Conservation (phyloP, 805 yeast species). For the Brettanomyces anomalus region DNA sequence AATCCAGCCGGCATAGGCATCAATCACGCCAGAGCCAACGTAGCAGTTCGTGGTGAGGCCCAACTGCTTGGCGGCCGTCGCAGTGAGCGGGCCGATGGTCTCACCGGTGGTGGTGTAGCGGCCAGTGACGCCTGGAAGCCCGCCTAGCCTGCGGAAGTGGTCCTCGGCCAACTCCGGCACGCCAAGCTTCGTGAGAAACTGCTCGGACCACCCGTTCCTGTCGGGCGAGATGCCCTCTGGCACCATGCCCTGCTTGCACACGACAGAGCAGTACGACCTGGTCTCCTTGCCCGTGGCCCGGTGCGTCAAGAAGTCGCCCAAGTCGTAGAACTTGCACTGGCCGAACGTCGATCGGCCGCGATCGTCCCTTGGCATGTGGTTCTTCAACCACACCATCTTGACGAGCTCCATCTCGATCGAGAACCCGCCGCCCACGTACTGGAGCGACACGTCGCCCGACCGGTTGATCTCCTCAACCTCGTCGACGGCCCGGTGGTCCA, state of each 20-base stretch:
- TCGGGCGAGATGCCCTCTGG: constrained; percentile 85
- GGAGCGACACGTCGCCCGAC: constrained; percentile 68
- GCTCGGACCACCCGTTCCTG: constrained; percentile 87
- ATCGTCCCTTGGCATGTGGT: constrained; percentile 54
- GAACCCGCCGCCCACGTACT: constrained; percentile 96
- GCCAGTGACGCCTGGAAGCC: constrained; percentile 67
- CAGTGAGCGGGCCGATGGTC: constrained; percentile 63
- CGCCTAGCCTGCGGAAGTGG: constrained; percentile 75
- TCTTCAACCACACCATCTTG: constrained; percentile 92
- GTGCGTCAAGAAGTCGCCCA: constrained; percentile 86
- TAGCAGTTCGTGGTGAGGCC: constrained; percentile 74
- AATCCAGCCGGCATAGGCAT: constrained; percentile 98
- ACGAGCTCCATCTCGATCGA: constrained; percentile 98
- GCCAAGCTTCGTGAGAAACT: constrained; percentile 60
- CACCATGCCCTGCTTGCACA: constrained; percentile 91
- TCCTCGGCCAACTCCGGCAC: constrained; percentile 71
- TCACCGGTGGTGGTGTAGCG: constrained; percentile 83
- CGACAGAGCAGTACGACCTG: constrained; percentile 82
- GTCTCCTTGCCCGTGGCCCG: constrained; percentile 84
- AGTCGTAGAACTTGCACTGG: constrained; percentile 75
- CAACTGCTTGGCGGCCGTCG: constrained; percentile 64
- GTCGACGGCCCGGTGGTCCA: constrained; percentile 90
- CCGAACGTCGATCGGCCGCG: constrained; percentile 34
- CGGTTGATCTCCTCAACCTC: constrained; percentile 79
- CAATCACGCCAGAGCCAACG: constrained; percentile 94